Base-by-base conservation (phyloP, 2,329 filamentous ascomycete genomes). In the Tolypocladium sp. region DNA sequence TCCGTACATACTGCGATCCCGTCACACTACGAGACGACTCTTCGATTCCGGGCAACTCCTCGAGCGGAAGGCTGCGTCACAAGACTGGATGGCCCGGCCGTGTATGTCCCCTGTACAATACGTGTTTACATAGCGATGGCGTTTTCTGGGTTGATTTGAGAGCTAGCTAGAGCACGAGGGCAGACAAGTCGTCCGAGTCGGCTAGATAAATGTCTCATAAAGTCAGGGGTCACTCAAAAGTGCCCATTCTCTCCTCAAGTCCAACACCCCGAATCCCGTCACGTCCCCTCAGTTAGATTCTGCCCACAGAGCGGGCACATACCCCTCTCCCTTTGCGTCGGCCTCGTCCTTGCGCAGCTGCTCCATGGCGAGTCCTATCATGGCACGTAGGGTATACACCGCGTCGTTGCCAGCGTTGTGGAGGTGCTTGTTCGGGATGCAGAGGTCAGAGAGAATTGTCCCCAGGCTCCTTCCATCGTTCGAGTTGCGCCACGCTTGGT, bases 401-500 rank as follows among this genome's bases (percentile, higher is more conserved):
- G 92, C 91, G 69, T 96, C 92, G 64, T 96, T 96, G 2, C 92
- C 86, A 0, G 87, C 92, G 68, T 96, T 96, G 72, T 96, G 92
- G n/a, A 93, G 77, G 65, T 89, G 79, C 71, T 77, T 82, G 49
- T 79, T 82, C 0, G 74, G 66, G 10, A 95, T 82, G 3, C 81
- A 82, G 35, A 96, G 76, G 7, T 87, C 80, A 7, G 72, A 67
- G 30, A 96, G 80, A 17, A 95, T 78, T 7, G 66, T 75, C 0
- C 75, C 76, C 2, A 97, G 79, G 1, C 81, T 82, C 17, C 81
- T 79, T 4, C 78, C 70, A 2, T 88, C 76, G 0, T 69, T 66
- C 27, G 82, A 79, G 17, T 79, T 77, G 38, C 79, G 79, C 67
- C 87, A 81, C 17, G 83, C 81, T 61, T 86, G 84, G 73, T 88